Evolutionary conservation across 2,329 filamentous ascomycete species (phyloP).

Genomic region (Parastagonospora avenae): DNA sequence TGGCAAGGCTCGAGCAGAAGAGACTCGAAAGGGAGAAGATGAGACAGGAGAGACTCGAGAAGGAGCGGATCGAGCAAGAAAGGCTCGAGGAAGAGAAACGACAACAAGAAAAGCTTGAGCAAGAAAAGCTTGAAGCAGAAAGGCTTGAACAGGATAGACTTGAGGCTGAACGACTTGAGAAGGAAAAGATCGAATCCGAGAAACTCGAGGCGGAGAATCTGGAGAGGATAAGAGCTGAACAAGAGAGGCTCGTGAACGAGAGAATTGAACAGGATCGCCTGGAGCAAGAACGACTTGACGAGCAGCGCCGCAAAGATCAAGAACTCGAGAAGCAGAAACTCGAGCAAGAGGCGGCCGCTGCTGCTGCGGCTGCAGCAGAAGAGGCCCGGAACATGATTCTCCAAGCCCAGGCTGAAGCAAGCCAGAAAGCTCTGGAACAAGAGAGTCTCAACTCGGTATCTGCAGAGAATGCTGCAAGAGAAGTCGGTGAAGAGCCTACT

Average conservation of each 20-base stretch:
- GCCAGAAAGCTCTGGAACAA: not conserved
- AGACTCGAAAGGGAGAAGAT: not conserved
- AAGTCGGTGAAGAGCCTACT: not conserved
- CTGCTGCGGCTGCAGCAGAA: conserved; percentile 4
- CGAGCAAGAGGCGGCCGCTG: conserved; percentile 5
- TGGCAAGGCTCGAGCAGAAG: conserved; percentile 3
- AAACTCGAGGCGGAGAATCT: not conserved
- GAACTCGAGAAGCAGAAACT: not conserved
- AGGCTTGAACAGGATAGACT: not conserved
- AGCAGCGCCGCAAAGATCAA: not conserved
- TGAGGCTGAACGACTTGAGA: not conserved
- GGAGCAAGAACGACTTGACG: conserved; percentile 1
- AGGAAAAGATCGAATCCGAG: not conserved
- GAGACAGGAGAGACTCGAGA: conserved; percentile 2
- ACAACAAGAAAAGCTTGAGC: conserved; percentile 6
- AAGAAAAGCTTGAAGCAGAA: conserved; percentile 1
- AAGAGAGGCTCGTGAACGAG: not conserved
- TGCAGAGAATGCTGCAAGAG: no score
- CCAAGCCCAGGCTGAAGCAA: conserved; percentile 7
- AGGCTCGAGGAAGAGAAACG: conserved; percentile 6
- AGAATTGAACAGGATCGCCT: conserved; percentile 1
- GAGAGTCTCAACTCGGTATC: not conserved
- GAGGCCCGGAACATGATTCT: not conserved
- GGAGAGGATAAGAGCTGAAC: not conserved
- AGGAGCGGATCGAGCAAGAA: conserved; percentile 7